Evolutionary conservation across 192 early-diverging fungal species (phyloP).

Genomic region (Backusella morwellensis): DNA sequence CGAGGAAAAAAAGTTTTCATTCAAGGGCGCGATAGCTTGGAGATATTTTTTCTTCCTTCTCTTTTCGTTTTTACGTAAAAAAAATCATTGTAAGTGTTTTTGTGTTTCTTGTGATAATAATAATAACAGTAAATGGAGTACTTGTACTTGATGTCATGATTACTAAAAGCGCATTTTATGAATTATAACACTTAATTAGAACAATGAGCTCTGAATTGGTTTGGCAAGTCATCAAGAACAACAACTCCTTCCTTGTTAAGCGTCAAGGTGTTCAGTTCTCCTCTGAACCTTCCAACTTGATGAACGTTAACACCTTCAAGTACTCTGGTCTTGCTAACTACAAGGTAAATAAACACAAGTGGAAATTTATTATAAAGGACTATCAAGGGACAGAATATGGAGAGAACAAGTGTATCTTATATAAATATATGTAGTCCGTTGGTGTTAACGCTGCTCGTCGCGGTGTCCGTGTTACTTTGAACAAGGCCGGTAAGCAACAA

Average conservation of each 20-base stretch:
- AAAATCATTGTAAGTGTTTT: not conserved
- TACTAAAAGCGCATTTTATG: not conserved
- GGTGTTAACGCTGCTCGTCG: conserved; percentile 54
- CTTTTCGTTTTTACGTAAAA: conserved; percentile 8
- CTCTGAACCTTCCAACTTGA: conserved; percentile 72
- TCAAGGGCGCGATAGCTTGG: not conserved
- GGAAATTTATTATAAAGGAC: not conserved
- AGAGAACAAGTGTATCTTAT: not conserved
- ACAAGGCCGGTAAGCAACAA: conserved; percentile 54
- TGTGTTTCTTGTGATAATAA: not conserved
- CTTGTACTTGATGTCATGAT: not conserved
- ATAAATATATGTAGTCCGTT: conserved; percentile 50
- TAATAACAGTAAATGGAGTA: not conserved
- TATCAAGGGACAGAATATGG: not conserved
- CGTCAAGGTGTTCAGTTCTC: conserved; percentile 71
- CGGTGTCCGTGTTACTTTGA: conserved; percentile 63
- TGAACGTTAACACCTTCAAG: conserved; percentile 80
- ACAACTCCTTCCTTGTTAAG: conserved; percentile 81
- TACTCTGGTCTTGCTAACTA: conserved; percentile 77
- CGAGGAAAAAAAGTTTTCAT: not conserved
- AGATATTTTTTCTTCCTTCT: not conserved
- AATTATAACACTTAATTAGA: not conserved
- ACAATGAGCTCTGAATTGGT: conserved; percentile 42
- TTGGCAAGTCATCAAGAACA: conserved; percentile 70
- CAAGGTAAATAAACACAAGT: conserved; percentile 50